phyloP scores from a whole-genome alignment of 495 filamentous ascomycete genomes.

The Penicillium coprophilum region DNA sequence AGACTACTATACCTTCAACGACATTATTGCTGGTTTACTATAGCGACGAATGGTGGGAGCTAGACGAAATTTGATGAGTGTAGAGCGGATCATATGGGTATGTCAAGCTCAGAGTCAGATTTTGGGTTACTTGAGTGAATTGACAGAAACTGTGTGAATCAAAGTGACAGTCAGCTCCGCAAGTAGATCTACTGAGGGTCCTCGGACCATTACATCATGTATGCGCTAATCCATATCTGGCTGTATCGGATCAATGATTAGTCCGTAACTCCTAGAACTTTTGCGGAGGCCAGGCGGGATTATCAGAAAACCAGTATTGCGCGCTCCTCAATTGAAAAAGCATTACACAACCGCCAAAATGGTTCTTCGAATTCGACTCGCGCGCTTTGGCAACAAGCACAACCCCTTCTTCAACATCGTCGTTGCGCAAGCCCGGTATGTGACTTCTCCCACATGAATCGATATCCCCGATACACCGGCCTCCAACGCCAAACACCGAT shows the following conservation, averaged over 20 bases:
- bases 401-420: conserved; percentile 95
- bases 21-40: conserved; percentile 39
- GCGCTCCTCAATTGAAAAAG: conserved; percentile 3
- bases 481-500: neutral
- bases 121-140: neutral
- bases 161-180: neutral
- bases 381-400: conserved; percentile 88
- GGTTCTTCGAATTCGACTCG: conserved; percentile 90
- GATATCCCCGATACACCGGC: conserved; percentile 1
- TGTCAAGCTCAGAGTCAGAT: too few relatives aligned
- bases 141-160: neutral
- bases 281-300: conserved; percentile 22
- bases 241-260: conserved; percentile 26
- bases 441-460: conserved; percentile 15
- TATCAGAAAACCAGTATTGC: conserved; percentile 5
- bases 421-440: conserved; percentile 89
- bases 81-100: conserved; percentile 31
- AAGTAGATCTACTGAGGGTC: conserved; percentile 12
- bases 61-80: conserved; percentile 15
- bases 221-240: conserved; percentile 33
- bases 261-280: conserved; percentile 33
- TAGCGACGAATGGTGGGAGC: conserved; percentile 24
- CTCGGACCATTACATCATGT: conserved; percentile 29
- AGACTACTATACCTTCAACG: conserved; percentile 36
- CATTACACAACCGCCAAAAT: conserved; percentile 49